Base-by-base conservation (phyloP, 2,329 filamentous ascomycete species). In the Trichoderma pleuroti region DNA sequence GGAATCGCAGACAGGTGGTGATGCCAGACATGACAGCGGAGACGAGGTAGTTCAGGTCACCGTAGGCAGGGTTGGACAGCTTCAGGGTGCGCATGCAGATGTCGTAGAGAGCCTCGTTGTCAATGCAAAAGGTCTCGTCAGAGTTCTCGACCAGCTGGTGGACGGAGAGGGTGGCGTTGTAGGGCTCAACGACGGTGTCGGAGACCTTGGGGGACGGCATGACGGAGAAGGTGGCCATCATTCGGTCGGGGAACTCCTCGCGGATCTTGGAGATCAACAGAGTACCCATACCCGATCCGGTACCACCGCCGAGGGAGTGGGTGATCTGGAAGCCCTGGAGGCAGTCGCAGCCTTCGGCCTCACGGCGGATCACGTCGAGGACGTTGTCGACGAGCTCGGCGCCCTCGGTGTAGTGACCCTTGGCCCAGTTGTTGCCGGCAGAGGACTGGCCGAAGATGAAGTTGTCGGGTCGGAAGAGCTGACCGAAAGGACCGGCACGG, bases 401-500 rank as follows among this genome's bases (percentile, higher is more conserved):
- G 90, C 96, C 96, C 88, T 99, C 96, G 76, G 96, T 99, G 90
- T 99, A 99, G 85, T 99, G 96, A 87, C 96, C 96, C 92, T 98
- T 99, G 85, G 96, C 96, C 96, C 96, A 99, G 91, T 98, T 98
- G 93, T 99, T 99, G 86, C 96, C 96, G 84, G 96, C 96, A 90
- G 96, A 95, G 79, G 96, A 98, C 88, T 98, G 96, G 79, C 96
- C 96, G 85, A 98, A 98, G 82, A 98, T 94, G 86, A 98, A 98
- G 92, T 98, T 99, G 88, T 99, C 96, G 82, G 96, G 96, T 76
- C 96, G 94, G 94, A 99, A 98, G 78, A 99, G 94, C 88, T 98
- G 93, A 78, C 96, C 96, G 83, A 98, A 98, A 76, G 96, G 96
- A 84, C 96, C 95, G 78, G 95, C 93, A 83, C 95, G 95, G 87